phyloP scores from a whole-genome alignment of 163 green algal species.

The Trebouxia gelatinosa region DNA sequence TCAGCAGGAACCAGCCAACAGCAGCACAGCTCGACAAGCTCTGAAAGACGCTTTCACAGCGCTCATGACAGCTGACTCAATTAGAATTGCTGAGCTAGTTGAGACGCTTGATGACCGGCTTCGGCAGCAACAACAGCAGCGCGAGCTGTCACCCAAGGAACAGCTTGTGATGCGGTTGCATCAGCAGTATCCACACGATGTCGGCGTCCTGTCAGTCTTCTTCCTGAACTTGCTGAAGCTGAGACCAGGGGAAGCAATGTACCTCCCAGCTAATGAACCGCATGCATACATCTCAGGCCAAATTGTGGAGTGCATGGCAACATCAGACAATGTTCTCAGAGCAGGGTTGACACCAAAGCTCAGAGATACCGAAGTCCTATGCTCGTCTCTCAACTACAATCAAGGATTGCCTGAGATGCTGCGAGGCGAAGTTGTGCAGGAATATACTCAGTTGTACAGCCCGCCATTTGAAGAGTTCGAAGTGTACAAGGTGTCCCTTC shows the following conservation, averaged over 20 bases:
- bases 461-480: conserved; percentile 93
- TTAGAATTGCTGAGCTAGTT: conserved; percentile 37
- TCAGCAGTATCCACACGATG: conserved; percentile 90
- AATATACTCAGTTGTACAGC: conserved; percentile 54
- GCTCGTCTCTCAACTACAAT: conserved; percentile 85
- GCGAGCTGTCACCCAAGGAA: conserved; percentile 61
- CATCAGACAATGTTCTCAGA: conserved; percentile 96
- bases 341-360: conserved; percentile 97
- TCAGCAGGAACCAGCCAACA: conserved; percentile 30
- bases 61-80: conserved; percentile 71
- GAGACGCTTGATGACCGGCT: conserved; percentile 29
- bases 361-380: conserved; percentile 81
- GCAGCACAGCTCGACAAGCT: conserved; percentile 20
- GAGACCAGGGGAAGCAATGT: conserved; percentile 30
- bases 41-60: conserved; percentile 73
- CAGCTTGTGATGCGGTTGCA: conserved; percentile 81
- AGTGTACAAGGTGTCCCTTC: conserved; percentile 55
- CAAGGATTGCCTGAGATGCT: conserved; percentile 68
- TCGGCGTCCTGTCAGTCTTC: conserved; percentile 91
- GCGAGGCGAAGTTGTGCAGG: conserved; percentile 42
- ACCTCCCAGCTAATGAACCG: conserved; percentile 90
- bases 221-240: conserved; percentile 92
- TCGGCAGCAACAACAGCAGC: conserved; percentile 5
- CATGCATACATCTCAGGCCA: conserved; percentile 94
- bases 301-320: conserved; percentile 95